Percentiles rank a stretch among this genome's conserved stretches.
Evolutionary conservation across 768 basidiomycete species (phyloP).

Genomic region (Leccinum ochraceum): DNA sequence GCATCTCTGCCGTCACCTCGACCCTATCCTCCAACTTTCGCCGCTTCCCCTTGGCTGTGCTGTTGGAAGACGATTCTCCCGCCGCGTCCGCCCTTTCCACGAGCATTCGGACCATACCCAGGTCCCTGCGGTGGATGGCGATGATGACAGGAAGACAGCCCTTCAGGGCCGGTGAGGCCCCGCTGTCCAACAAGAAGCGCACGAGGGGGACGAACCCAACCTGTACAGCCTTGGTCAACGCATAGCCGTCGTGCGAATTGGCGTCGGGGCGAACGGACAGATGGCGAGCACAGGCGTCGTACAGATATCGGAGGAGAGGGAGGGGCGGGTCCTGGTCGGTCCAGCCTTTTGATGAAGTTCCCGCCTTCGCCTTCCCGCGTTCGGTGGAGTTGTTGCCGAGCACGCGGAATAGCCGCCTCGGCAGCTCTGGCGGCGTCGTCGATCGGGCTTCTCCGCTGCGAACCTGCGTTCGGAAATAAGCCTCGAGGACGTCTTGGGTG

Average conservation of each 20-base stretch:
- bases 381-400: slow-evolving; percentile 28
- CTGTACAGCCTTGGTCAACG: slow-evolving; percentile 76
- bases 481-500: slow-evolving; percentile 42
- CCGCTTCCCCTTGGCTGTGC: slow-evolving; percentile 40
- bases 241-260: slow-evolving; percentile 79
- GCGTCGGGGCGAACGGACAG: slow-evolving; percentile 45
- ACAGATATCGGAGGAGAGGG: slow-evolving; percentile 64
- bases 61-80: slow-evolving; percentile 23
- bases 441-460: background rate
- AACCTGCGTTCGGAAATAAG: slow-evolving; percentile 39
- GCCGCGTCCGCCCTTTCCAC: slow-evolving; percentile 53
- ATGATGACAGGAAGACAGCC: slow-evolving; percentile 66
- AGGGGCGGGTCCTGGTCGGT: slow-evolving; percentile 54
- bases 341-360: slow-evolving; percentile 35
- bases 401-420: slow-evolving; percentile 64
- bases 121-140: slow-evolving; percentile 71
- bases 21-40: slow-evolving; percentile 63
- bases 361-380: too few relatives aligned
- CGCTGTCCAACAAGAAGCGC: slow-evolving; percentile 65
- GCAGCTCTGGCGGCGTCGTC: slow-evolving; percentile 49
- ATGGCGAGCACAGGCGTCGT: slow-evolving; percentile 33
- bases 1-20: slow-evolving; percentile 52
- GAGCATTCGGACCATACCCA: slow-evolving; percentile 71
- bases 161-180: slow-evolving; percentile 69
- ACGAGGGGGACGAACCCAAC: slow-evolving; percentile 65